These are phyloP conservation scores for Adansonia gregorii DNA, from an alignment of 441 rosid genomes.

Conservation along the genomic window DNA sequence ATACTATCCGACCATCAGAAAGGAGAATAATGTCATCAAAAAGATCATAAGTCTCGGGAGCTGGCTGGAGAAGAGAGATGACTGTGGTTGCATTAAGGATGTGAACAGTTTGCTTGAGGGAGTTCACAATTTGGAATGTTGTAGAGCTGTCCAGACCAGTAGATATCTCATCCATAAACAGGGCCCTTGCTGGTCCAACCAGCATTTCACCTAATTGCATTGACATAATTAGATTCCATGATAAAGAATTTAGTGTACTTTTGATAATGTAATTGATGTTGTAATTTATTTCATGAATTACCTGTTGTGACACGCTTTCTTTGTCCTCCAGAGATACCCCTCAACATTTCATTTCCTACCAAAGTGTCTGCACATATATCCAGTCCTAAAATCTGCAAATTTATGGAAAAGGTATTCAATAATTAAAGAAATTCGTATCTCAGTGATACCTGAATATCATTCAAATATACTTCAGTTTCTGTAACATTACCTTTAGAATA, in stretches of 20 bases:
- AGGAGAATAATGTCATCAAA: conserved; percentile 86
- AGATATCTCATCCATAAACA: conserved; percentile 94
- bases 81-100: conserved; percentile 73
- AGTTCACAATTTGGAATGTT: conserved; percentile 79
- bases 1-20: conserved; percentile 74
- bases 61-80: conserved; percentile 84
- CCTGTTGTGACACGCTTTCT: conserved; percentile 91
- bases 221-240: neutral
- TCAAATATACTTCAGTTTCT: neutral
- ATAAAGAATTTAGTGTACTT: neutral
- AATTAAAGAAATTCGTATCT: neutral
- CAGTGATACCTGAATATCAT: neutral
- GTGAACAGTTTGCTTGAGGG: conserved; percentile 66
- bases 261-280: neutral
- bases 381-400: conserved; percentile 70
- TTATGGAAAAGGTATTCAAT: neutral
- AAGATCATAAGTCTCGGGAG: conserved; percentile 85
- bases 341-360: conserved; percentile 80
- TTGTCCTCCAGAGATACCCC: conserved; percentile 96
- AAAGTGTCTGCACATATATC: conserved; percentile 80
- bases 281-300: conserved; percentile 27
- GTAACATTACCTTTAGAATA: conserved; percentile 53
- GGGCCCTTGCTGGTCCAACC: conserved; percentile 76
- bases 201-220: conserved; percentile 45
- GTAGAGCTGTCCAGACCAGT: conserved; percentile 95